Percentiles rank a stretch among this genome's conserved stretches.
Evolutionary conservation across 148 eudicot genomes (phyloP).

Genomic region (Chenopodium album): DNA sequence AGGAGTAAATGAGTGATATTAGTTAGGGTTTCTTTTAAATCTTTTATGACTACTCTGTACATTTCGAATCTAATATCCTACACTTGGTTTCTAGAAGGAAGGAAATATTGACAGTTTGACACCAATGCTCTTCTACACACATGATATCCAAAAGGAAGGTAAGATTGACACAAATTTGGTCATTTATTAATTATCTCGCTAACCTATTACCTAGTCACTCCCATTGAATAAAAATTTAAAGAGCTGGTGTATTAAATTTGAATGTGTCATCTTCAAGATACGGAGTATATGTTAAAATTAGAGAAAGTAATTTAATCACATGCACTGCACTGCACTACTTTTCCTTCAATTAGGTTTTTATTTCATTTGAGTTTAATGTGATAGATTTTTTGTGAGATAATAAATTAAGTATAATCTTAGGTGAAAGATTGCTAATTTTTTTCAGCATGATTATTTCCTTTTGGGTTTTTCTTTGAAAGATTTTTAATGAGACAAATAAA

Average conservation of each 20-base stretch:
- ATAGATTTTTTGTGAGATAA: neutral
- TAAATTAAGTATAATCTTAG: too few species aligned
- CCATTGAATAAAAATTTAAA: neutral
- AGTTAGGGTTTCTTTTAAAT: too few species aligned
- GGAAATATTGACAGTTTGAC: neutral
- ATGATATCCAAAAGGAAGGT: neutral
- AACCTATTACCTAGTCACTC: neutral
- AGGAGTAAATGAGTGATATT: too few species aligned
- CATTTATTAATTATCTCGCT: neutral
- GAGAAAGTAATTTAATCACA: neutral
- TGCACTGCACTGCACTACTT: neutral
- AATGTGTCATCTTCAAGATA: neutral
- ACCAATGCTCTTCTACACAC: neutral
- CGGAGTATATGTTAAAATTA: neutral
- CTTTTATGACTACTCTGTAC: too few species aligned
- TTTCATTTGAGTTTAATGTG: neutral
- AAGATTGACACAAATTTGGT: too few species aligned
- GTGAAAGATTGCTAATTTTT: too few species aligned
- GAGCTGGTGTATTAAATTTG: neutral
- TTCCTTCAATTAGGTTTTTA: neutral
- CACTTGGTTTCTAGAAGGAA: too few species aligned
- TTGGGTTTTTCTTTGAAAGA: too few species aligned
- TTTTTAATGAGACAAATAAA: too few species aligned
- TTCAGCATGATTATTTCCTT: too few species aligned
- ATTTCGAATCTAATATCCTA: too few species aligned